A percentile compares a stretch with the other conserved stretches of the same genome.
phyloP scores from a whole-genome alignment of 2,329 filamentous ascomycete genomes.

The Aspergillus flavus region DNA sequence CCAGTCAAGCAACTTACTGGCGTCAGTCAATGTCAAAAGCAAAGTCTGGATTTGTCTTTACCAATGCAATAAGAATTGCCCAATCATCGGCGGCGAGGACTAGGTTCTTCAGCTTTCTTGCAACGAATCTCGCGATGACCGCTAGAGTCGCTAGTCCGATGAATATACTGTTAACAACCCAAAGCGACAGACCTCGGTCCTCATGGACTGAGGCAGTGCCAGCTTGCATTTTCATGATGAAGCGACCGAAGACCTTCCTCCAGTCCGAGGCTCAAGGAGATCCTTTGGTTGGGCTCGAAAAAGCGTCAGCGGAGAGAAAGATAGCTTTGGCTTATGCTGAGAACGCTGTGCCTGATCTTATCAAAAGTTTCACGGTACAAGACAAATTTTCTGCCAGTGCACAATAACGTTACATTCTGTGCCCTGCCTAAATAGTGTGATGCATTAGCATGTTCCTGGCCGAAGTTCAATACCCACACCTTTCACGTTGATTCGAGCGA shows the following conservation, averaged over 20 bases:
- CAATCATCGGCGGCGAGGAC: background rate
- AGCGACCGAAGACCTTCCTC: background rate
- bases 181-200: background rate
- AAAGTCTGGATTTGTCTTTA: background rate
- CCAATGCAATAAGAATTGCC: background rate
- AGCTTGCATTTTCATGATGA: background rate
- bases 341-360: background rate
- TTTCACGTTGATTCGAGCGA: background rate
- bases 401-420: background rate
- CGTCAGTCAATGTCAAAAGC: background rate
- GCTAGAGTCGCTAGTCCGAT: slow-evolving; percentile 2
- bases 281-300: background rate
- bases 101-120: slow-evolving; percentile 1
- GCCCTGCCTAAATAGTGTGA: background rate
- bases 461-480: background rate
- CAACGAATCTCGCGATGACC: slow-evolving; percentile 2
- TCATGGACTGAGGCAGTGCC: background rate
- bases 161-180: slow-evolving; percentile 4
- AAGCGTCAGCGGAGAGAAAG: background rate
- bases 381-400: background rate
- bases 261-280: background rate
- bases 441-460: background rate
- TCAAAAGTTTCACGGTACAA: background rate
- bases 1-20: background rate
- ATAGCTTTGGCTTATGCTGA: background rate